Conservation (phyloP, 345 rosid species). For the Passiflora organensis region DNA sequence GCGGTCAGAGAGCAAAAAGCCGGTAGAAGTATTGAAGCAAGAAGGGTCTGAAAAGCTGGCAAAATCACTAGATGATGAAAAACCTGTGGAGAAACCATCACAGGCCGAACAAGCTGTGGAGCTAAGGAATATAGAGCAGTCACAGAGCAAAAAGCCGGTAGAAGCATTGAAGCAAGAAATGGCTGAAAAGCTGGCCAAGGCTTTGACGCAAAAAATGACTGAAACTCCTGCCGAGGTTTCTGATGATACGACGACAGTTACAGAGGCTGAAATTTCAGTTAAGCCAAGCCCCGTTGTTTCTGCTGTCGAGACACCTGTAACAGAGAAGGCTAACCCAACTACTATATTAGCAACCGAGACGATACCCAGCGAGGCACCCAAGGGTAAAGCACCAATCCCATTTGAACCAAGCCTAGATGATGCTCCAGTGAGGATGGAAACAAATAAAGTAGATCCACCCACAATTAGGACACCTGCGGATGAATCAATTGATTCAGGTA, state of each 20-base stretch:
- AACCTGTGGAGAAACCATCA: background rate
- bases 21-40: too few relatives aligned
- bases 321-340: slow-evolving; percentile 10
- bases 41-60: too few relatives aligned
- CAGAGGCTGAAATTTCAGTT: background rate
- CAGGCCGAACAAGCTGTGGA: background rate
- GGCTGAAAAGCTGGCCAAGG: background rate
- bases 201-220: background rate
- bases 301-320: slow-evolving; percentile 2
- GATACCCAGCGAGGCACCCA: too few relatives aligned
- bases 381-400: too few relatives aligned
- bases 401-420: too few relatives aligned
- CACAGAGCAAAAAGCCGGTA: background rate
- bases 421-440: too few relatives aligned
- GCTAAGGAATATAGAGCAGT: background rate
- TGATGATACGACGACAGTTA: background rate
- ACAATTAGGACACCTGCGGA: too few relatives aligned
- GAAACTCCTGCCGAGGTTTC: slow-evolving; percentile 1
- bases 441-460: too few relatives aligned
- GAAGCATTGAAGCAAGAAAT: background rate
- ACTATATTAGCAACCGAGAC: background rate
- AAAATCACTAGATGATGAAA: too few relatives aligned
- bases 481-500: too few relatives aligned
- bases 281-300: background rate
- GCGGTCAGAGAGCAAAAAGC: too few relatives aligned